Conservation (phyloP, 192 early-diverging fungal species). For the Backusella westeae region DNA sequence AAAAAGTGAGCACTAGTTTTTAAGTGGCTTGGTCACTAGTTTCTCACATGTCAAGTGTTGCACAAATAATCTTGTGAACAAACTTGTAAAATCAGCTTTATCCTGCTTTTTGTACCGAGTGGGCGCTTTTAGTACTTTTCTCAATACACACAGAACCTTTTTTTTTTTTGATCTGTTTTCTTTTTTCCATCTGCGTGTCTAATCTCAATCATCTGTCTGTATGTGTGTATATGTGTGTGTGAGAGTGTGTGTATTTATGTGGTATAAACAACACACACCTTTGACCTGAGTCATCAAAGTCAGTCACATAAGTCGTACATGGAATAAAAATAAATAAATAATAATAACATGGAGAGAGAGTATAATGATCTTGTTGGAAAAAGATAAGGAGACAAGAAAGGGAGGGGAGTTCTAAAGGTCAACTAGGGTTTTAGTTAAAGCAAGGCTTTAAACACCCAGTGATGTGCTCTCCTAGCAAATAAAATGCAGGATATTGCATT, state of each 20-base stretch:
- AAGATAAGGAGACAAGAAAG: not conserved
- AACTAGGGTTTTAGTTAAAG: not conserved
- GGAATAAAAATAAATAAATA: not conserved
- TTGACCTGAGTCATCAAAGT: not conserved
- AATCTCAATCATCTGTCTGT: not conserved
- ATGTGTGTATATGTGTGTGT: not conserved
- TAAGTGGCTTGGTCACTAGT: not conserved
- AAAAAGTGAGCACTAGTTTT: not conserved
- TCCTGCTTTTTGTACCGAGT: slow-evolving; percentile 3
- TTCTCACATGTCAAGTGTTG: not conserved
- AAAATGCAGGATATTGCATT: slow-evolving; percentile 1
- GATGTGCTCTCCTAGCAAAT: not conserved
- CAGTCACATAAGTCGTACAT: not conserved
- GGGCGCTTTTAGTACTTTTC: not conserved
- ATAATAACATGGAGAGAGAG: not conserved
- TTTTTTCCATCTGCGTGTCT: not conserved
- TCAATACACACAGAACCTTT: not conserved
- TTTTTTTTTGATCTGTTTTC: not conserved
- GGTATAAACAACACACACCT: not conserved
- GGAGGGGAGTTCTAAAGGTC: not conserved
- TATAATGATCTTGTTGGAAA: not conserved
- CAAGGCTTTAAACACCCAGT: not conserved
- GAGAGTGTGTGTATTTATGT: not conserved
- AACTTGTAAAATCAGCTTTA: slow-evolving; percentile 5
- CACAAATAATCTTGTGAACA: slow-evolving; percentile 1